A percentile compares a stretch with the other conserved stretches of the same genome.
Conservation (phyloP, 805 yeast species). For the Kluyveromyces lactis region DNA sequence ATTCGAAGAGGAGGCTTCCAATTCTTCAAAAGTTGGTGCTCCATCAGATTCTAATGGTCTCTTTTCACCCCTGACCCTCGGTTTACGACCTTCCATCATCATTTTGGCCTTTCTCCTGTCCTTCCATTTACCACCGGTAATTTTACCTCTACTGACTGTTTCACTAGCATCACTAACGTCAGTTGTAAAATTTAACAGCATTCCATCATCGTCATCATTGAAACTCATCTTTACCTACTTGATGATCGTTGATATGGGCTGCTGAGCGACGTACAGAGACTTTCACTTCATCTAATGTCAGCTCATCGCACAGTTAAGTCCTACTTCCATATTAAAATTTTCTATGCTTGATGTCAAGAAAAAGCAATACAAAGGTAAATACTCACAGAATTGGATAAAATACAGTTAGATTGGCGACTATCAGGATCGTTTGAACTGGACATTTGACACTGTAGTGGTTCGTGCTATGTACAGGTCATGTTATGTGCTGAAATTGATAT, state of each 20-base stretch:
- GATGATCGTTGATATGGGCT: no score
- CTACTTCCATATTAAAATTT: neutral
- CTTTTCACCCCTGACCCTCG: conserved; percentile 15
- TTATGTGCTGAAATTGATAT: no score
- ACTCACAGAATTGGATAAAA: no score
- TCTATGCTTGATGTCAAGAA: neutral
- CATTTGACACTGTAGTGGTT: no score
- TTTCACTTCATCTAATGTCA: neutral
- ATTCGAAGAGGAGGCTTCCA: conserved; percentile 5
- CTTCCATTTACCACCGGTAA: conserved; percentile 74
- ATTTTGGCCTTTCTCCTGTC: conserved; percentile 59
- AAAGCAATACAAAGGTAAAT: no score
- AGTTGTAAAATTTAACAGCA: conserved; percentile 65
- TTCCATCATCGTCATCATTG: conserved; percentile 22
- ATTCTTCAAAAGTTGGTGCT: neutral
- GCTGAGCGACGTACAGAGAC: no score
- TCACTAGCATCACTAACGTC: conserved; percentile 19
- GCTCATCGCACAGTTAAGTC: neutral
- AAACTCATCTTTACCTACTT: neutral
- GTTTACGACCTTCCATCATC: conserved; percentile 38
- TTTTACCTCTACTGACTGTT: conserved; percentile 29
- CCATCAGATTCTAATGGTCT: neutral
- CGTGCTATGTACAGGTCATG: no score
- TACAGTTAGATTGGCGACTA: no score
- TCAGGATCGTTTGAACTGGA: no score